These are phyloP conservation scores for Syncephalastrum racemosum DNA, from an alignment of 371 early-diverging fungal species.

Conservation along the genomic window DNA sequence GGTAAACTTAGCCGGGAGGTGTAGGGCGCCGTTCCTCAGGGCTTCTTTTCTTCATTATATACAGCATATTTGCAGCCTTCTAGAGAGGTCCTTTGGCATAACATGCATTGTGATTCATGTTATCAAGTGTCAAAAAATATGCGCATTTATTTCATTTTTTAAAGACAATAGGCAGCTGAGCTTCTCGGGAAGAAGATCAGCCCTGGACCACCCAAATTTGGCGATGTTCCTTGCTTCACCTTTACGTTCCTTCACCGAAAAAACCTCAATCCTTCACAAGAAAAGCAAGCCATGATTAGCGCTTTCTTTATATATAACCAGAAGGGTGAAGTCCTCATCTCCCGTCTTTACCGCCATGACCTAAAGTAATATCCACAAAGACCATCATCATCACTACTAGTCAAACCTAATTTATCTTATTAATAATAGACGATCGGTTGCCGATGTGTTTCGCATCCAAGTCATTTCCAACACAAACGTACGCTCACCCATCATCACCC, in stretches of 20 bases:
- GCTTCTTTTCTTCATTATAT: too few relatives aligned
- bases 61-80: too few relatives aligned
- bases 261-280: background rate
- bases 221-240: background rate
- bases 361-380: conserved; percentile 67
- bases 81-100: too few relatives aligned
- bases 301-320: conserved; percentile 94
- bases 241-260: conserved; percentile 3
- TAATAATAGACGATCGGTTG: conserved; percentile 81
- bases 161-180: too few relatives aligned
- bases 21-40: too few relatives aligned
- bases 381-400: background rate
- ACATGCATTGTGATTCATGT: too few relatives aligned
- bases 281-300: conserved; percentile 64
- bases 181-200: too few relatives aligned
- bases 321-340: conserved; percentile 98
- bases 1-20: too few relatives aligned
- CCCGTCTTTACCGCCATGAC: conserved; percentile 92
- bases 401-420: conserved; percentile 1
- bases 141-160: too few relatives aligned
- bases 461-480: conserved; percentile 91
- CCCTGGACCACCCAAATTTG: too few relatives aligned
- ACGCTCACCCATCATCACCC: conserved; percentile 89
- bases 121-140: too few relatives aligned
- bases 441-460: conserved; percentile 96